These are phyloP conservation scores for Escovopsis sp. DNA, from an alignment of 2,329 filamentous ascomycete species.

Conservation along the genomic window DNA sequence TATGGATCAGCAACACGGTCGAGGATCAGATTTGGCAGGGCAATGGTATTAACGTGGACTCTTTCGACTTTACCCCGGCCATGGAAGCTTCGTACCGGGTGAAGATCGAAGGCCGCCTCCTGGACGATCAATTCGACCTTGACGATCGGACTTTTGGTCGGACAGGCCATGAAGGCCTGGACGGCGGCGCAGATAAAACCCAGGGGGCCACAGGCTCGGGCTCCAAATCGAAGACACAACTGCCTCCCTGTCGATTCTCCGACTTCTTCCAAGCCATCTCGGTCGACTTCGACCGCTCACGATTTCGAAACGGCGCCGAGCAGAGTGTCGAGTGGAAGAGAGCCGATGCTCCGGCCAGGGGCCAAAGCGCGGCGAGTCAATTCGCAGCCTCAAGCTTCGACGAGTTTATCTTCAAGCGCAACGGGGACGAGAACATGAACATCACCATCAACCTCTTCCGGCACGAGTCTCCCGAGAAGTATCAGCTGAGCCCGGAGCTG, in stretches of 20 bases:
- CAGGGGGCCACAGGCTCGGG: slow-evolving; percentile 12
- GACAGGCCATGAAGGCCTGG: slow-evolving; percentile 18
- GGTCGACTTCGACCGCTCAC: slow-evolving; percentile 55
- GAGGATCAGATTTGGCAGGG: slow-evolving; percentile 92
- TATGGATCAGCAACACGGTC: slow-evolving; percentile 91
- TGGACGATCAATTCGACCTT: slow-evolving; percentile 51
- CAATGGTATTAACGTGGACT: slow-evolving; percentile 51
- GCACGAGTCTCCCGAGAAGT: slow-evolving; percentile 77
- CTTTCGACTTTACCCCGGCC: slow-evolving; percentile 68
- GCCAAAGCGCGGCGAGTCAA: slow-evolving; percentile 19
- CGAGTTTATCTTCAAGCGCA: slow-evolving; percentile 78
- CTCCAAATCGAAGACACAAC: slow-evolving; percentile 19
- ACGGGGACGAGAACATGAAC: slow-evolving; percentile 83
- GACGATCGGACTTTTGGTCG: no score
- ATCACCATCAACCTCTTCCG: slow-evolving; percentile 75
- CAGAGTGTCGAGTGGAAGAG: slow-evolving; percentile 76
- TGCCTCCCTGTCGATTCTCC: slow-evolving; percentile 40
- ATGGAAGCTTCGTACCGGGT: slow-evolving; percentile 72
- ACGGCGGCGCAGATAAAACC: slow-evolving; percentile 17
- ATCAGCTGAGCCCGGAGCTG: slow-evolving; percentile 61
- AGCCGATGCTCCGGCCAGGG: slow-evolving; percentile 42
- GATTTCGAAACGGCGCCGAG: slow-evolving; percentile 38
- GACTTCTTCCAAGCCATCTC: slow-evolving; percentile 72
- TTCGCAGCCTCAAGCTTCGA: slow-evolving; percentile 69
- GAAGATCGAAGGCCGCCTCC: slow-evolving; percentile 76